Percentiles rank a stretch among this genome's conserved stretches.
Conservation (phyloP, 2,329 filamentous ascomycete species). For the Neospermospora avenae region DNA sequence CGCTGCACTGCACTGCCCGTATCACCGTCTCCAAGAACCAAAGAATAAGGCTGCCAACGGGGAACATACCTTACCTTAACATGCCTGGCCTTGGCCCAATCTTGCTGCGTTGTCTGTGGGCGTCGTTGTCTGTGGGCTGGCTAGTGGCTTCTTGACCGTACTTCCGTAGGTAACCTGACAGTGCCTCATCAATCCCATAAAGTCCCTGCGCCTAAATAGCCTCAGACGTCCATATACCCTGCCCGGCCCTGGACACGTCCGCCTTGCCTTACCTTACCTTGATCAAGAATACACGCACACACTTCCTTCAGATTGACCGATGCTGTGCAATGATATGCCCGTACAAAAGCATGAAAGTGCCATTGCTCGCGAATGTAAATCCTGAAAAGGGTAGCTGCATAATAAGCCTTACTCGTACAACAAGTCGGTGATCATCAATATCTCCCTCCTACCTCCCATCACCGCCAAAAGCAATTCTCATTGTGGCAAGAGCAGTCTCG, state of each 20-base stretch:
- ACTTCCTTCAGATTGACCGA: constrained; percentile 3
- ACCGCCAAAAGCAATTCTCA: not conserved
- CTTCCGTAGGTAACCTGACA: too few species aligned
- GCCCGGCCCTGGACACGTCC: constrained; percentile 23
- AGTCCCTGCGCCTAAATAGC: constrained; percentile 6
- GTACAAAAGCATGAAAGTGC: constrained; percentile 28
- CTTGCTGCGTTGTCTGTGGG: constrained; percentile 16
- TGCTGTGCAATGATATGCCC: constrained; percentile 31
- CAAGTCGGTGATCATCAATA: constrained; percentile 22
- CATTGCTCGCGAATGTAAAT: constrained; percentile 21
- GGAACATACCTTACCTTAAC: too few species aligned
- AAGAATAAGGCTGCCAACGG: constrained; percentile 15
- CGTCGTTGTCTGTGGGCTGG: too few species aligned
- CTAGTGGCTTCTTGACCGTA: constrained; percentile 14
- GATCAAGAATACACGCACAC: constrained; percentile 3
- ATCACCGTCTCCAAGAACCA: constrained; percentile 7
- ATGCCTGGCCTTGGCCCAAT: constrained; percentile 13
- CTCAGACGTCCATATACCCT: constrained; percentile 14
- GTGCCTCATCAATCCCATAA: constrained; percentile 10
- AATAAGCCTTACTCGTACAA: constrained; percentile 22
- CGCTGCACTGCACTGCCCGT: constrained; percentile 3
- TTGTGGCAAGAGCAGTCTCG: constrained; percentile 11
- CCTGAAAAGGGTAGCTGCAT: constrained; percentile 28
- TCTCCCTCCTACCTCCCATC: constrained; percentile 12
- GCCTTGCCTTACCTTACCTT: constrained; percentile 15